phyloP scores from a whole-genome alignment of 1,284 basidiomycete species.

The Microbotryum silenes-acaulis region DNA sequence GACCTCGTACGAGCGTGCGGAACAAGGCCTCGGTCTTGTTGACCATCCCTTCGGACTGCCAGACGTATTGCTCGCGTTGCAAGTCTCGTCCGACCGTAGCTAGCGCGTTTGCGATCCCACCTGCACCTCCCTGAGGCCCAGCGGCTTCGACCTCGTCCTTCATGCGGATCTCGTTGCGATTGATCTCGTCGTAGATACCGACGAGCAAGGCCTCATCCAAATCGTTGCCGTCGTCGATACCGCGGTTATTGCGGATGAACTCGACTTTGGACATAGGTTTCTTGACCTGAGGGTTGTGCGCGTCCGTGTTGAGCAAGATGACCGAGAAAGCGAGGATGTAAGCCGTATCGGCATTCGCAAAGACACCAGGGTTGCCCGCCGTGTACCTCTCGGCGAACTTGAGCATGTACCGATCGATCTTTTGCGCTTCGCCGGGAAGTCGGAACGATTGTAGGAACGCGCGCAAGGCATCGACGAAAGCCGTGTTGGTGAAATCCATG shows the following conservation, averaged over 20 bases:
- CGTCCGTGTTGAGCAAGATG: slow-evolving; percentile 92
- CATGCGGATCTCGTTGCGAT: slow-evolving; percentile 88
- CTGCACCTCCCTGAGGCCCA: slow-evolving; percentile 43
- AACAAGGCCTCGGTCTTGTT: slow-evolving; percentile 93
- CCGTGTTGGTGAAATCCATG: slow-evolving; percentile 70
- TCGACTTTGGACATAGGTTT: slow-evolving; percentile 77
- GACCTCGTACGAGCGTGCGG: slow-evolving; percentile 77
- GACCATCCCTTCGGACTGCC: slow-evolving; percentile 89
- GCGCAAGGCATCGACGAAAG: slow-evolving; percentile 80
- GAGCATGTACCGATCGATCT: slow-evolving; percentile 97
- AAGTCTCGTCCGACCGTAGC: slow-evolving; percentile 84
- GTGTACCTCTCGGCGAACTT: slow-evolving; percentile 96
- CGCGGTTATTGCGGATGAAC: slow-evolving; percentile 86
- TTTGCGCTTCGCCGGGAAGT: slow-evolving; percentile 89
- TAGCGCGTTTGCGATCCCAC: slow-evolving; percentile 69
- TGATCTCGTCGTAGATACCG: slow-evolving; percentile 80
- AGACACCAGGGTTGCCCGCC: slow-evolving; percentile 70
- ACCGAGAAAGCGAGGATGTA: slow-evolving; percentile 90
- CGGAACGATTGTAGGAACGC: slow-evolving; percentile 87
- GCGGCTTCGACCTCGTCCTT: slow-evolving; percentile 80
- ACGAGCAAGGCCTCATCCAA: slow-evolving; percentile 75
- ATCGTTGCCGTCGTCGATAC: slow-evolving; percentile 82
- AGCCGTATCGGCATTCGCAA: slow-evolving; percentile 73
- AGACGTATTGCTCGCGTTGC: slow-evolving; percentile 86
- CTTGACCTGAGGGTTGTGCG: slow-evolving; percentile 88